Evolutionary conservation across 345 rosid genomes (phyloP).

Genomic region (Kandelia obovata): DNA sequence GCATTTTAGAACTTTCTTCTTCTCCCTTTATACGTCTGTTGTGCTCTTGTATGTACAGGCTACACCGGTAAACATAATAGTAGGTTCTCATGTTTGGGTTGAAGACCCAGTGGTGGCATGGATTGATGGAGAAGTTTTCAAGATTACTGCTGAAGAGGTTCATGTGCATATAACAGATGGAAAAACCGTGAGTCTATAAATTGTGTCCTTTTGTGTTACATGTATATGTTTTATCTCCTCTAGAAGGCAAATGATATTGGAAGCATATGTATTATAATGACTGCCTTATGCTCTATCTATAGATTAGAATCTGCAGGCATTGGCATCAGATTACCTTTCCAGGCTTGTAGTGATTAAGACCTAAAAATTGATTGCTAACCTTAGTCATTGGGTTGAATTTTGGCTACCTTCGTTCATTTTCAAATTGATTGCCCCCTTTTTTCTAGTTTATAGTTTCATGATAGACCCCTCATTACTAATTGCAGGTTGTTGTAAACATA

Average conservation of each 20-base stretch:
- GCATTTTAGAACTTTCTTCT: not conserved
- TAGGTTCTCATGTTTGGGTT: slow-evolving; percentile 97
- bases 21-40: not conserved
- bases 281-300: slow-evolving; percentile 7
- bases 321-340: not conserved
- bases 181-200: slow-evolving; percentile 60
- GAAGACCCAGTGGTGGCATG: slow-evolving; percentile 81
- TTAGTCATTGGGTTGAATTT: slow-evolving; percentile 9
- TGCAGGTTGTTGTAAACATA: slow-evolving; percentile 78
- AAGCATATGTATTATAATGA: slow-evolving; percentile 5
- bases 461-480: slow-evolving; percentile 13
- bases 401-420: slow-evolving; percentile 17
- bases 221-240: slow-evolving; percentile 8
- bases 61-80: slow-evolving; percentile 74
- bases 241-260: slow-evolving; percentile 9
- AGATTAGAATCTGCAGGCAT: slow-evolving; percentile 1
- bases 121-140: slow-evolving; percentile 88
- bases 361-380: not conserved
- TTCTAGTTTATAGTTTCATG: slow-evolving; percentile 10
- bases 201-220: slow-evolving; percentile 3
- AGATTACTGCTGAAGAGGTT: slow-evolving; percentile 68
- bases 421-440: not conserved
- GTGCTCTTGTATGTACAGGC: slow-evolving; percentile 46
- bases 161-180: slow-evolving; percentile 63
- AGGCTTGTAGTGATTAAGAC: too few species aligned